Conservation (phyloP, 139 green algal genomes). For the Pleodorina starrii region DNA sequence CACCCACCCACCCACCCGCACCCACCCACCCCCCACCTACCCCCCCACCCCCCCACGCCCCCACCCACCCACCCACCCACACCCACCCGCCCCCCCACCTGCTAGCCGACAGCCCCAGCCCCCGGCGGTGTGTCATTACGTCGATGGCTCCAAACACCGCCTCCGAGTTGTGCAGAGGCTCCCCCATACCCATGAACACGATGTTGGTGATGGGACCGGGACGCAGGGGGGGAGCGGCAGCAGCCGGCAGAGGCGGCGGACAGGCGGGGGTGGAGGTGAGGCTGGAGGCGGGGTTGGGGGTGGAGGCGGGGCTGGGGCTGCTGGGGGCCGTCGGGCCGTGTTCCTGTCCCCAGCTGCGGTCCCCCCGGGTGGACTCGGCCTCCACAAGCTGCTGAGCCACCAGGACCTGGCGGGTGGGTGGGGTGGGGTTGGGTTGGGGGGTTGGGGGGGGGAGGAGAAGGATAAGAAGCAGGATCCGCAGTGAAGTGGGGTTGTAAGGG, state of each 20-base stretch:
- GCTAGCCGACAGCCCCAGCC: constrained; percentile 82
- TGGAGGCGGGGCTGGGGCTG: no score
- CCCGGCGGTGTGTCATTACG: constrained; percentile 77
- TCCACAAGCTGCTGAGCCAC: constrained; percentile 52
- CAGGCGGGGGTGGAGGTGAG: neutral
- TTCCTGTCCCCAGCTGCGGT: no score
- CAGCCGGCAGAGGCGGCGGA: neutral
- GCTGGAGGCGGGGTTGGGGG: neutral
- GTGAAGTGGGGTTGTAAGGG: no score
- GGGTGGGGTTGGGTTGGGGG: neutral
- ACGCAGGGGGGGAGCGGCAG: neutral
- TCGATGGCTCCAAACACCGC: constrained; percentile 80
- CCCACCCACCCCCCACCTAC: neutral
- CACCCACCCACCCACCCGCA: neutral
- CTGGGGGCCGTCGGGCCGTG: no score
- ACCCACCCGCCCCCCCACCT: constrained; percentile 60
- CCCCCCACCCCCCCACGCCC: neutral
- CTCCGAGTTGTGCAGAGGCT: constrained; percentile 88
- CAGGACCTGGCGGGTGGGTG: constrained; percentile 55
- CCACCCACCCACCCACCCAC: neutral
- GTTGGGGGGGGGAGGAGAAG: neutral
- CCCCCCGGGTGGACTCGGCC: neutral
- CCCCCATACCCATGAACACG: constrained; percentile 91
- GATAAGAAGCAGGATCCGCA: no score
- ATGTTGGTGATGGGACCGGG: constrained; percentile 81